Evolutionary conservation across 2,329 filamentous ascomycete genomes (phyloP).

Genomic region (Eutypa lata): DNA sequence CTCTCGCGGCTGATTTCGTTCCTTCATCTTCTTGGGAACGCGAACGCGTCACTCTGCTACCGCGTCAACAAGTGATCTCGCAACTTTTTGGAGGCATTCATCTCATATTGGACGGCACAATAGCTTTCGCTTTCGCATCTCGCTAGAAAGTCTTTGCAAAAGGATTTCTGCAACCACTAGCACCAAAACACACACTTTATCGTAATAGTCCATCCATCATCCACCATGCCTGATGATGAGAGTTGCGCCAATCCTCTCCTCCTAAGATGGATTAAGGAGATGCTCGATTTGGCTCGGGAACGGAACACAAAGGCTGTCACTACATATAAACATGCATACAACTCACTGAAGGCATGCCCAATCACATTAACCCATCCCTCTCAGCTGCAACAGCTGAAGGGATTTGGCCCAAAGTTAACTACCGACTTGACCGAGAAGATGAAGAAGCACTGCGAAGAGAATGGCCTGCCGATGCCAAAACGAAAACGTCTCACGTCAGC

Average conservation of each 20-base stretch:
- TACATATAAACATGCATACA: slow-evolving; percentile 74
- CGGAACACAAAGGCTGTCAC: slow-evolving; percentile 67
- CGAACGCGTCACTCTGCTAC: not conserved
- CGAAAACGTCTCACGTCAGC: slow-evolving; percentile 44
- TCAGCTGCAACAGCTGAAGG: slow-evolving; percentile 68
- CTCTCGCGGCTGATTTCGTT: slow-evolving; percentile 12
- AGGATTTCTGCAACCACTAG: not conserved
- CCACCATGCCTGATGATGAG: slow-evolving; percentile 16
- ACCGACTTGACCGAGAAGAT: slow-evolving; percentile 63
- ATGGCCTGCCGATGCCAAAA: slow-evolving; percentile 66
- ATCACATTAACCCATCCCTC: slow-evolving; percentile 68
- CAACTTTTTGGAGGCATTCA: not conserved
- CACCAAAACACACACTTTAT: slow-evolving; percentile 10
- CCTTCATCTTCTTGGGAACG: not conserved
- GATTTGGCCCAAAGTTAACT: slow-evolving; percentile 70
- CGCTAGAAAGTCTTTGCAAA: not conserved
- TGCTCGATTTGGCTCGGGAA: slow-evolving; percentile 67
- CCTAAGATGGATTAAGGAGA: slow-evolving; percentile 73
- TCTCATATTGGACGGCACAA: not conserved
- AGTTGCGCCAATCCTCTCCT: slow-evolving; percentile 67
- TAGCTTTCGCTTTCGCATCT: not conserved
- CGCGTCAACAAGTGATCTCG: not conserved
- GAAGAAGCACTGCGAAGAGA: slow-evolving; percentile 59
- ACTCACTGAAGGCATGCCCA: slow-evolving; percentile 73
- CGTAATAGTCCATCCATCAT: not conserved